phyloP scores from a whole-genome alignment of 352 stramenopile species.

The Plasmopara viticola region DNA sequence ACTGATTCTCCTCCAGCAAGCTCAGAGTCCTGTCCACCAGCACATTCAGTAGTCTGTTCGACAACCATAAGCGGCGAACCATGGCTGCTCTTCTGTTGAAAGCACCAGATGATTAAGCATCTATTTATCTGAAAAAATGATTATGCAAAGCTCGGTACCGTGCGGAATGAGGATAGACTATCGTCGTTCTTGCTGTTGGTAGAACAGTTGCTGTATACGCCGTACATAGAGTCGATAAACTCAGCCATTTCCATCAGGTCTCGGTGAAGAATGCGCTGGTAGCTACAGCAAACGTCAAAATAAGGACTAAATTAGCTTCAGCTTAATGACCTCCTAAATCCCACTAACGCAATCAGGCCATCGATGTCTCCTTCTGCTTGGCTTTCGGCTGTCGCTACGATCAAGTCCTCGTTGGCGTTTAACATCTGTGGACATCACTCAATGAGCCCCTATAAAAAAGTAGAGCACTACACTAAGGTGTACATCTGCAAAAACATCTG shows the following conservation, averaged over 20 bases:
- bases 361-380: constrained; percentile 48
- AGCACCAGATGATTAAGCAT: neutral
- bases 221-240: constrained; percentile 72
- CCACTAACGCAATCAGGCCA: constrained; percentile 46
- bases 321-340: too few species aligned
- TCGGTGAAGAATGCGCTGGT: constrained; percentile 65
- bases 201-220: constrained; percentile 48
- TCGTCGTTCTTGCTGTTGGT: constrained; percentile 5
- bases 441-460: constrained; percentile 1
- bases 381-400: constrained; percentile 49
- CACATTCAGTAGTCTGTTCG: constrained; percentile 11
- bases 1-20: neutral
- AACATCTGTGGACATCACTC: constrained; percentile 45
- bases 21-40: neutral
- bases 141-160: constrained; percentile 2
- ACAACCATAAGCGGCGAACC: constrained; percentile 5
- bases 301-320: neutral
- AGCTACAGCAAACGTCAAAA: constrained; percentile 27
- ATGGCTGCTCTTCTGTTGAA: constrained; percentile 9
- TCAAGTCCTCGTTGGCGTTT: constrained; percentile 66
- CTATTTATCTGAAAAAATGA: neutral
- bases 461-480: constrained; percentile 1
- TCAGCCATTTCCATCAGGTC: constrained; percentile 78
- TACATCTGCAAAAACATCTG: constrained; percentile 65
- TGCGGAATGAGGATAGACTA: neutral